These are phyloP conservation scores for Aquanectria penicillioides DNA, from an alignment of 2,329 filamentous ascomycete genomes.

Conservation along the genomic window DNA sequence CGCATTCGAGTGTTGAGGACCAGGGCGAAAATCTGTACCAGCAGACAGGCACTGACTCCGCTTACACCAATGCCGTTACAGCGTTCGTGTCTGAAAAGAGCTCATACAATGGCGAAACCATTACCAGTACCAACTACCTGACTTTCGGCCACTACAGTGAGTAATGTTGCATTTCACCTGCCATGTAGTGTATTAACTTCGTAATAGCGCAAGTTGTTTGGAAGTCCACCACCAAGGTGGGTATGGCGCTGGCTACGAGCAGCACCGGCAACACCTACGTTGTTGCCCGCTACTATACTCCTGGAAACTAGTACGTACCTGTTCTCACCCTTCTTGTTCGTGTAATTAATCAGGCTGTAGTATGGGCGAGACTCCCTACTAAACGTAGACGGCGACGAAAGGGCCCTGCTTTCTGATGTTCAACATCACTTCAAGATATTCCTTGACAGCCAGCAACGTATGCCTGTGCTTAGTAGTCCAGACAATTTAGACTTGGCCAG, in stretches of 20 bases:
- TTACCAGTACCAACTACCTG: constrained; percentile 30
- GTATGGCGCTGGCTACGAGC: constrained; percentile 29
- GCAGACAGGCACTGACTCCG: constrained; percentile 18
- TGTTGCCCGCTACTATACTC: constrained; percentile 33
- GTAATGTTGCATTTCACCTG: not conserved
- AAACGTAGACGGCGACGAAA: too few relatives aligned
- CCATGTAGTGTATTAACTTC: not conserved
- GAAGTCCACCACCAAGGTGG: constrained; percentile 34
- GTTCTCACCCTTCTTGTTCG: too few relatives aligned
- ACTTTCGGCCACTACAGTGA: constrained; percentile 36
- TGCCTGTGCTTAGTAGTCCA: too few relatives aligned
- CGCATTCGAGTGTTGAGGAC: constrained; percentile 26
- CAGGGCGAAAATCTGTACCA: constrained; percentile 37
- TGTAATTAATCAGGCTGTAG: too few relatives aligned
- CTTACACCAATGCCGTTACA: constrained; percentile 26
- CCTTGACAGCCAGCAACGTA: too few relatives aligned
- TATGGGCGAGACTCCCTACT: constrained; percentile 33
- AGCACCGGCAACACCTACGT: constrained; percentile 26
- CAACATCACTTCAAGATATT: too few relatives aligned
- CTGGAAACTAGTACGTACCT: constrained; percentile 38
- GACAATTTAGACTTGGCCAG: too few relatives aligned
- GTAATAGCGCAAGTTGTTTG: constrained; percentile 30
- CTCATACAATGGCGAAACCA: constrained; percentile 29
- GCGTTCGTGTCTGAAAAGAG: constrained; percentile 35
- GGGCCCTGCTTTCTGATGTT: too few relatives aligned